These are phyloP conservation scores for Neospermospora avenae DNA, from an alignment of 2,329 filamentous ascomycete genomes.

Conservation along the genomic window DNA sequence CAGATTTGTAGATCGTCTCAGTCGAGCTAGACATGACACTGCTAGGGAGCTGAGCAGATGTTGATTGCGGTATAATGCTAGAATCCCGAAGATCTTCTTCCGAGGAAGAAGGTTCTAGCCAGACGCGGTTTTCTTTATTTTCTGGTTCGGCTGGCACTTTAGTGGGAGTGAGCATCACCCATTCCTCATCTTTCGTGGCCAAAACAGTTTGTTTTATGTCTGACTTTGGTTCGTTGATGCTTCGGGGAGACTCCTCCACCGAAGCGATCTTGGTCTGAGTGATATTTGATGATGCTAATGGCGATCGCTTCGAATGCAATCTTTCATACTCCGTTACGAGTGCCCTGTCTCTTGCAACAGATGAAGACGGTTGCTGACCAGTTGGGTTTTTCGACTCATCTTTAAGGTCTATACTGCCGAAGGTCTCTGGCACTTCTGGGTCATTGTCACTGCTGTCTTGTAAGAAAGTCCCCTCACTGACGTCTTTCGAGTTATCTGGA, in stretches of 20 bases:
- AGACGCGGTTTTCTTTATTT: conserved; percentile 30
- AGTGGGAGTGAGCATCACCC: conserved; percentile 31
- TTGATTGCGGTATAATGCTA: conserved; percentile 17
- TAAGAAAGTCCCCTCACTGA: conserved; percentile 46
- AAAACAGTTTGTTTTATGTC: conserved; percentile 15
- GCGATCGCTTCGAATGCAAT: conserved; percentile 26
- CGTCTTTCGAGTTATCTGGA: conserved; percentile 26
- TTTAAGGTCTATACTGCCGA: neutral
- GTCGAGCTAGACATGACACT: conserved; percentile 40
- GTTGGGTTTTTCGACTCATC: neutral
- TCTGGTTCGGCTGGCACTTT: conserved; percentile 15
- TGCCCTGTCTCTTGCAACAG: conserved; percentile 30
- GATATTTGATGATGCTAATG: conserved; percentile 12
- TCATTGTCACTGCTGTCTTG: conserved; percentile 52
- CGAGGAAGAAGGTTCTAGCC: conserved; percentile 34
- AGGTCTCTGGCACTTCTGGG: conserved; percentile 31
- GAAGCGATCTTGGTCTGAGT: conserved; percentile 8
- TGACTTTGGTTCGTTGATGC: conserved; percentile 17
- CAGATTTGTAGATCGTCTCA: conserved; percentile 45
- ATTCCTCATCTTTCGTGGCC: conserved; percentile 29
- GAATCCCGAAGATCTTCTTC: conserved; percentile 29
- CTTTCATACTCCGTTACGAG: conserved; percentile 32
- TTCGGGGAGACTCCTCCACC: conserved; percentile 21
- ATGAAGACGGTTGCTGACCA: conserved; percentile 12
- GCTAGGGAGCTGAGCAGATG: conserved; percentile 37